phyloP scores from a whole-genome alignment of 2,329 filamentous ascomycete species.

The Herpomyces periplanetae region DNA sequence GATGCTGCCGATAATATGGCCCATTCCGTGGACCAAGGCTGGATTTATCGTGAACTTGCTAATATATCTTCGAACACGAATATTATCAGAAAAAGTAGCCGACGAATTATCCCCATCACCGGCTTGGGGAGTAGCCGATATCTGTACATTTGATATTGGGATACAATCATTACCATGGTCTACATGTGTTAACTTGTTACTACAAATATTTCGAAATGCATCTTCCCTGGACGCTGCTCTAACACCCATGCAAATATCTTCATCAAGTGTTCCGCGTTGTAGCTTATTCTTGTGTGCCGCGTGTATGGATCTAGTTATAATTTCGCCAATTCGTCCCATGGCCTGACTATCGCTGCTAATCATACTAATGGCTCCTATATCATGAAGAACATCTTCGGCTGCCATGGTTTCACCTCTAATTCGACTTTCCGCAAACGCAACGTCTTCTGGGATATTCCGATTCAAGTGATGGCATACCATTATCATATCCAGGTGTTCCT shows the following conservation, averaged over 20 bases:
- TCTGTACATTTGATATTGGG: too few species aligned
- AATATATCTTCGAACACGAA: conserved; percentile 60
- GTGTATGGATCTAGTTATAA: conserved; percentile 73
- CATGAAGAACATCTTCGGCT: conserved; percentile 77
- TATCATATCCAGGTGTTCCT: conserved; percentile 88
- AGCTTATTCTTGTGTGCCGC: conserved; percentile 87
- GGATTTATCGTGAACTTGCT: conserved; percentile 93
- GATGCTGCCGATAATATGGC: conserved; percentile 44
- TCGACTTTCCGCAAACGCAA: conserved; percentile 70
- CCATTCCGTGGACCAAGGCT: conserved; percentile 59
- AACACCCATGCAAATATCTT: too few species aligned
- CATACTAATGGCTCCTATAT: conserved; percentile 82
- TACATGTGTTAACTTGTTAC: too few species aligned
- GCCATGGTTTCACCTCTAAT: conserved; percentile 89
- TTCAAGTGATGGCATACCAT: conserved; percentile 91
- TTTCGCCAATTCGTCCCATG: conserved; percentile 84
- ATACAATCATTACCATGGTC: too few species aligned
- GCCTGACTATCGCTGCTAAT: conserved; percentile 85
- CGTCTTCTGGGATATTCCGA: conserved; percentile 70
- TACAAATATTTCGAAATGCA: too few species aligned
- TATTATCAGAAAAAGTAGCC: conserved; percentile 46
- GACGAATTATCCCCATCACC: too few species aligned
- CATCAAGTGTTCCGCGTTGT: conserved; percentile 31
- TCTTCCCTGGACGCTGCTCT: too few species aligned
- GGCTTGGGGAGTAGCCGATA: too few species aligned